Percentiles rank a stretch among this genome's conserved stretches.
Conservation (phyloP, 495 filamentous ascomycete species). For the Neurospora sp. region DNA sequence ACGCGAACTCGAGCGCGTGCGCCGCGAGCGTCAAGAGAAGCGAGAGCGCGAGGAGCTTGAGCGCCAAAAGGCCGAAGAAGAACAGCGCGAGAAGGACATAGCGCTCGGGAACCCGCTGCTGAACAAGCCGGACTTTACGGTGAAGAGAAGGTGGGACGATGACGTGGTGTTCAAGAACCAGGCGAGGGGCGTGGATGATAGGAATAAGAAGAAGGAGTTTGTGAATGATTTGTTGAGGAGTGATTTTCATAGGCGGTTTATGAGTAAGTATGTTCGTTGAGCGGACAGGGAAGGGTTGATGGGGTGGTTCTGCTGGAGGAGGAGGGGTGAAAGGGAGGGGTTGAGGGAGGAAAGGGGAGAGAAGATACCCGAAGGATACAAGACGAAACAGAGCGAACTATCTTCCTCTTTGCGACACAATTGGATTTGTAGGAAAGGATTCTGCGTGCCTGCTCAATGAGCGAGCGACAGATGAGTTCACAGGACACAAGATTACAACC, state of each 20-base stretch:
- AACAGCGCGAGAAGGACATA: constrained; percentile 76
- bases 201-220: constrained; percentile 84
- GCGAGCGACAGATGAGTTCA: background rate
- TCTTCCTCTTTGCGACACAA: background rate
- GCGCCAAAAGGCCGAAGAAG: constrained; percentile 65
- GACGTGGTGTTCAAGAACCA: constrained; percentile 99
- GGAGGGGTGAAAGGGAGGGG: background rate
- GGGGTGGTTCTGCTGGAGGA: background rate
- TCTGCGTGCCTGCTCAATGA: background rate
- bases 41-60: constrained; percentile 79
- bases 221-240: constrained; percentile 93
- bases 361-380: background rate
- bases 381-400: background rate
- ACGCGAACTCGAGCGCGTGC: constrained; percentile 90
- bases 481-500: background rate
- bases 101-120: constrained; percentile 87
- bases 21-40: constrained; percentile 76
- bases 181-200: constrained; percentile 87
- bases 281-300: background rate
- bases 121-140: constrained; percentile 62
- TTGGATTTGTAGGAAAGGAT: background rate
- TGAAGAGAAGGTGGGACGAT: constrained; percentile 89
- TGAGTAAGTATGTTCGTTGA: constrained; percentile 58
- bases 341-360: background rate
- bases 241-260: constrained; percentile 96